These are phyloP conservation scores for Batrachochytrium dendrobatidis DNA, from an alignment of 371 early-diverging fungal species.

Conservation along the genomic window DNA sequence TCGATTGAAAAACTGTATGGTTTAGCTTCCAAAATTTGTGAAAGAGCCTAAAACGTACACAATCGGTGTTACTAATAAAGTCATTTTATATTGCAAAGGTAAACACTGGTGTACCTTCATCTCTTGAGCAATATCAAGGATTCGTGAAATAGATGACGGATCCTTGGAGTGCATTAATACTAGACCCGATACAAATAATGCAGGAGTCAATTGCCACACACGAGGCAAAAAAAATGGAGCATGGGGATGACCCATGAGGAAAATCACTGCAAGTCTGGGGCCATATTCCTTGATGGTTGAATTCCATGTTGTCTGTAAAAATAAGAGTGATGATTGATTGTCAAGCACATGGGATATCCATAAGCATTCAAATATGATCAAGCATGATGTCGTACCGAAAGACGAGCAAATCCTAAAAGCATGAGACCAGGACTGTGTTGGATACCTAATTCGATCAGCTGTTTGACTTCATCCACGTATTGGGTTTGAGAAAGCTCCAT, in stretches of 20 bases:
- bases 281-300: conserved; percentile 61
- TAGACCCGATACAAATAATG: conserved; percentile 55
- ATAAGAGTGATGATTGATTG: not conserved
- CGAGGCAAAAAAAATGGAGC: conserved; percentile 63
- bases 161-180: conserved; percentile 70
- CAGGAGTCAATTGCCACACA: conserved; percentile 64
- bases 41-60: conserved; percentile 49
- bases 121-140: conserved; percentile 76
- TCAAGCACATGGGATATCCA: conserved; percentile 1
- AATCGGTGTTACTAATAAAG: not conserved
- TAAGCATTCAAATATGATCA: conserved; percentile 24
- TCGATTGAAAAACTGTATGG: conserved; percentile 73
- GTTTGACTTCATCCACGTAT: conserved; percentile 53
- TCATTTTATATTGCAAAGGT: not conserved
- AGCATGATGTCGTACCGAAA: conserved; percentile 21
- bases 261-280: conserved; percentile 55
- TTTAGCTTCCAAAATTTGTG: conserved; percentile 61
- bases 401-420: conserved; percentile 66
- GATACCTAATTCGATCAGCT: conserved; percentile 55
- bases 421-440: conserved; percentile 69
- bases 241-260: conserved; percentile 56
- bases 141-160: conserved; percentile 59
- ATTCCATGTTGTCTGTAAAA: conserved; percentile 43
- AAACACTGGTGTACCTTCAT: conserved; percentile 50
- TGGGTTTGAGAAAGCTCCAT: conserved; percentile 55